Base-by-base conservation (phyloP, 78 protist genomes). In the Paulinella micropora region DNA sequence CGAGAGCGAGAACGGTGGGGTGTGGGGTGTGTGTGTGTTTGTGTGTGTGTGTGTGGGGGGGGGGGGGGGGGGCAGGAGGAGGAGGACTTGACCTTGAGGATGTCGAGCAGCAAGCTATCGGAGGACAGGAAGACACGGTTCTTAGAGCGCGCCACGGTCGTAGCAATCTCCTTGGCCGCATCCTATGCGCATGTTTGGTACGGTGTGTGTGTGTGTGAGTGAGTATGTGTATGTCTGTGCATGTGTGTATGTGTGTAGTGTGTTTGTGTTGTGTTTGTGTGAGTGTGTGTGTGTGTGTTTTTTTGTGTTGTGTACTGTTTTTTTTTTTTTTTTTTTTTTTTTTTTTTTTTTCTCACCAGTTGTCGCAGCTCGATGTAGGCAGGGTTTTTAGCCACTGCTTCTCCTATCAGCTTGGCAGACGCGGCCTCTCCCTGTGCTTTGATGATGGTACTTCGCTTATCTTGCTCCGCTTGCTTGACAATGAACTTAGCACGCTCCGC, bases 351-450 rank as follows among this genome's bases (percentile, higher is more conserved):
- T n/a, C n/a, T n/a, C n/a, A n/a, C 97, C n/a, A 96, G 67, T 28
- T 89, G 37, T 0, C 95, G 90, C n/a, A 95, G 93, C 90, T 92
- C 93, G 6, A 96, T 37, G 90, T 93, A 95, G 4, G 93, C 93
- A 26, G 97, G 96, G 90, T 96, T 95, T 69, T 94, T 73, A 40
- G 86, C 83, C 81, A 95, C 87, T 32, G 97, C 95, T 3, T 95
- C 90, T 31, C 95, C 92, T 39, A 97, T 93, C 35, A 97, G 84
- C 91, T 84, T 15, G 2, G 98, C 99, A 0, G 97, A 41, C 39
- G 85, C 79, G n/a, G 99, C 97, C 89, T 96, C 99, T 29, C 99
- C 99, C 94, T 96, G 93, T 0, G 99, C 98, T 82, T 86, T 86
- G 86, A 97, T 94, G 89, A 96, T 93, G 39, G 79, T 89, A 37